Base-by-base conservation (phyloP, 805 yeast genomes). In the Candida hungchunana region DNA sequence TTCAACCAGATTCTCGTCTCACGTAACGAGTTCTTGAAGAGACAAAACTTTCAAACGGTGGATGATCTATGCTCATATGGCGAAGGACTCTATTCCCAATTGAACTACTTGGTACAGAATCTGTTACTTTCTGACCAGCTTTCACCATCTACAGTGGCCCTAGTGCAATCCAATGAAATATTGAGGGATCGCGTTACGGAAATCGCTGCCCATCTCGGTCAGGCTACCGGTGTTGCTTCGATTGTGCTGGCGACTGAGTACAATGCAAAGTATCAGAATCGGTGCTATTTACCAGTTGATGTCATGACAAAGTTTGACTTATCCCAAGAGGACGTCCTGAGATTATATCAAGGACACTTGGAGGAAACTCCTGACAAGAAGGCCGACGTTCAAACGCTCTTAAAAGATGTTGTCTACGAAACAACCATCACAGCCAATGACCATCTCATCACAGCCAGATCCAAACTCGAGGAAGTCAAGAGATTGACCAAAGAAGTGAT, bases 121-220 rank as follows among this genome's bases (percentile, higher is more conserved):
- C 59, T 77, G 12, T 48, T 79, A 26, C 54, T 79, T n/a, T 73
- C 82, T 4, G 77, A 77, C 2, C 58, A 63, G 3, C 62, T 79
- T 7, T 68, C 81, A 2, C 85, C 84, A 0, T 72, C 78, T 1
- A 66, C 75, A 0, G 66, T 73, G 11, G 54, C 59, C 26, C 51
- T 77, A 21, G 55, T 82, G 22, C 76, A 73, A 40, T 52, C 59
- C 17, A 68, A 76, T 29, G 59, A 68, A 0, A 44, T 43, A 6
- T 51, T 77, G n/a, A 74, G 70, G 40, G 57, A 58, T 13, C 46
- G 55, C 5, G 60, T 77, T 7, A 68, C 77, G 22, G 85, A 82
- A 42, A 71, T 80, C 8, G 71, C 77, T 9, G 93, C 94, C 0
- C 95, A 85, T 58, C 60, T 86, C 25, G 95, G 95, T 6, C 94